These are phyloP conservation scores for Hansenula anomala DNA, from an alignment of 1,139 yeast genomes.

Conservation along the genomic window DNA sequence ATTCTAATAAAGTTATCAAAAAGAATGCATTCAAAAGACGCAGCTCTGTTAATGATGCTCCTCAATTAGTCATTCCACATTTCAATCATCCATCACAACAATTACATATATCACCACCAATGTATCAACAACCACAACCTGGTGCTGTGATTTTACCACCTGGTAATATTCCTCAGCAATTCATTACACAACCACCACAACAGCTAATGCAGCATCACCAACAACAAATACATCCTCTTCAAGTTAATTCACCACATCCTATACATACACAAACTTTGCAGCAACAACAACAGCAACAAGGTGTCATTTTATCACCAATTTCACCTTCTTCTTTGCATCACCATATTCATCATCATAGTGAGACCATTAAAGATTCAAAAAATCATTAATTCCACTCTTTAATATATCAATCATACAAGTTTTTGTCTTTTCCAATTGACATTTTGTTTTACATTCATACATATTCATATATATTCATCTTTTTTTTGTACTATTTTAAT, in stretches of 20 bases:
- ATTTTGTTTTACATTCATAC: too few relatives aligned
- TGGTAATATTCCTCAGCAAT: too few relatives aligned
- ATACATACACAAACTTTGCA: too few relatives aligned
- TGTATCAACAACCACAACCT: neutral
- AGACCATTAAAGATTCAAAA: neutral
- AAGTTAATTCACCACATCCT: too few relatives aligned
- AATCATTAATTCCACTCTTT: too few relatives aligned
- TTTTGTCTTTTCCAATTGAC: too few relatives aligned
- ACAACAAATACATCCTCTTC: neutral
- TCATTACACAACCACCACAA: neutral
- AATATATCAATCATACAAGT: too few relatives aligned
- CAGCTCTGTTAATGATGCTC: neutral
- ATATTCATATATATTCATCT: too few relatives aligned
- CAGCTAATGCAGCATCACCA: neutral
- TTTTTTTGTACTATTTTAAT: too few relatives aligned
- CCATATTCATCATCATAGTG: too few relatives aligned
- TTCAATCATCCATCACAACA: neutral
- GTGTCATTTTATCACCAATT: neutral
- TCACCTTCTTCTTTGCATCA: neutral
- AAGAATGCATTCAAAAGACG: conserved; percentile 1
- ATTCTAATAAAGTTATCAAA: conserved; percentile 12
- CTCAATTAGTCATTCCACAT: neutral
- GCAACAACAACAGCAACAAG: neutral
- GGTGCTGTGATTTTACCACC: neutral
- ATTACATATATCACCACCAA: neutral